A percentile compares a stretch with the other conserved stretches of the same genome.
These are phyloP conservation scores for Tricholoma sp. DNA, from an alignment of 768 basidiomycete genomes.

Conservation along the genomic window DNA sequence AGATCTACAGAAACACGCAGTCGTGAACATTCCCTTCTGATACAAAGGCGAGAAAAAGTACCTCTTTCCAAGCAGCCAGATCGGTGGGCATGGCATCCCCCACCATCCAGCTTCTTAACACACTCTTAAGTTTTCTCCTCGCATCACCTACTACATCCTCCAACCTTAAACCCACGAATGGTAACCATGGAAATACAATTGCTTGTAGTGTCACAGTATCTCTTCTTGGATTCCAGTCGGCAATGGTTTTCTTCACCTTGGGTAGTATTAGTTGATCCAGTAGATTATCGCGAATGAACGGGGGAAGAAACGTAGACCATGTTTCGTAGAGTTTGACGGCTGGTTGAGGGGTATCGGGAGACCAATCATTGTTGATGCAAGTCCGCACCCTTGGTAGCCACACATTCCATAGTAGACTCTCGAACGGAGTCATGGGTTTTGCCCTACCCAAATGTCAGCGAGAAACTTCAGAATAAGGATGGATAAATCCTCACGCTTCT, in stretches of 20 bases:
- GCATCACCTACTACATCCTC: slow-evolving; percentile 87
- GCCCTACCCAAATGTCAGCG: slow-evolving; percentile 32
- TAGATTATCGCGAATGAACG: slow-evolving; percentile 90
- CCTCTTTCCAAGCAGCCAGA: slow-evolving; percentile 76
- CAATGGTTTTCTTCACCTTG: slow-evolving; percentile 80
- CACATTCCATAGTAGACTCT: slow-evolving; percentile 88
- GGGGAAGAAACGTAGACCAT: slow-evolving; percentile 85
- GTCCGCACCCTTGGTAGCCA: slow-evolving; percentile 97
- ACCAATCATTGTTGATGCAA: slow-evolving; percentile 93
- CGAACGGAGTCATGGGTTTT: slow-evolving; percentile 88
- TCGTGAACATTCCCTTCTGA: slow-evolving; percentile 2
- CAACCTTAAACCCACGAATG: slow-evolving; percentile 75
- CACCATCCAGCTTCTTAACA: slow-evolving; percentile 71
- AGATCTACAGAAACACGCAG: slow-evolving; percentile 46
- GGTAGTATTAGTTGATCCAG: slow-evolving; percentile 95
- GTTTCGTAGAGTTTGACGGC: slow-evolving; percentile 82
- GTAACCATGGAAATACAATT: slow-evolving; percentile 95
- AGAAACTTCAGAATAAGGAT: background rate
- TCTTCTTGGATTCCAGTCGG: slow-evolving; percentile 73
- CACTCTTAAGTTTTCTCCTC: slow-evolving; percentile 75
- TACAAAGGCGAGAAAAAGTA: slow-evolving; percentile 27
- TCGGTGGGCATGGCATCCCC: slow-evolving; percentile 74
- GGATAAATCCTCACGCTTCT: slow-evolving; percentile 29
- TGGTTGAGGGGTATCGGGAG: slow-evolving; percentile 62
- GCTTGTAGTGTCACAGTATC: slow-evolving; percentile 60